These are phyloP conservation scores for Xerocomus spinulosus DNA, from an alignment of 768 basidiomycete species.

Conservation along the genomic window DNA sequence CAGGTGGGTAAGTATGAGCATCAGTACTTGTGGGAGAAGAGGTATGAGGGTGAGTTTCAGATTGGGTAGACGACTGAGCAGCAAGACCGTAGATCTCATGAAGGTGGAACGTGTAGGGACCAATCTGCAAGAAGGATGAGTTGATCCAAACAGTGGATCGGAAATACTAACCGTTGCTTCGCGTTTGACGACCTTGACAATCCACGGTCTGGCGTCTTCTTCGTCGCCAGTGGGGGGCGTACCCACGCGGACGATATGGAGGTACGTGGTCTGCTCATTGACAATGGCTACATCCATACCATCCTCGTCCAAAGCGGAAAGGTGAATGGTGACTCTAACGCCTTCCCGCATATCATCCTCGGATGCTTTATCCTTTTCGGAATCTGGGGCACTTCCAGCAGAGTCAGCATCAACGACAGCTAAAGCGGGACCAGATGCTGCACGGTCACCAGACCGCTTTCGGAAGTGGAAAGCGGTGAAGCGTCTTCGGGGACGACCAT, in stretches of 20 bases:
- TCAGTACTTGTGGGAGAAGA: conserved; percentile 36
- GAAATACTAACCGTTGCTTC: conserved; percentile 65
- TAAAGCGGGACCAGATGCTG: conserved; percentile 71
- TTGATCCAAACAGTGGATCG: background rate
- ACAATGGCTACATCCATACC: conserved; percentile 60
- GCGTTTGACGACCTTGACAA: conserved; percentile 87
- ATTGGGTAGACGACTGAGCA: conserved; percentile 41
- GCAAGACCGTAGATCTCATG: conserved; percentile 94
- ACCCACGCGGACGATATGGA: conserved; percentile 77
- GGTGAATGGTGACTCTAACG: conserved; percentile 70
- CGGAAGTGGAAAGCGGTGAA: conserved; percentile 69
- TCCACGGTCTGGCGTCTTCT: conserved; percentile 75
- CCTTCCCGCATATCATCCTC: conserved; percentile 55
- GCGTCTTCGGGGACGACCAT: conserved; percentile 41
- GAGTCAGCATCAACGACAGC: conserved; percentile 71
- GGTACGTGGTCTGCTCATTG: conserved; percentile 87
- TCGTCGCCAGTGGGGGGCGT: conserved; percentile 34
- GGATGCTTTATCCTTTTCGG: conserved; percentile 39
- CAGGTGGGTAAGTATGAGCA: conserved; percentile 47
- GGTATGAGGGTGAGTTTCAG: conserved; percentile 30
- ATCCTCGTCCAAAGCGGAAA: conserved; percentile 77
- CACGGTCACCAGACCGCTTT: conserved; percentile 46
- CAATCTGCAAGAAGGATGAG: conserved; percentile 54
- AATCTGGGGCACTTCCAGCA: conserved; percentile 26
- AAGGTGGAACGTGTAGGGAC: conserved; percentile 88